These are phyloP conservation scores for Colletotrichum magnum DNA, from an alignment of 2,329 filamentous ascomycete genomes.

Conservation along the genomic window DNA sequence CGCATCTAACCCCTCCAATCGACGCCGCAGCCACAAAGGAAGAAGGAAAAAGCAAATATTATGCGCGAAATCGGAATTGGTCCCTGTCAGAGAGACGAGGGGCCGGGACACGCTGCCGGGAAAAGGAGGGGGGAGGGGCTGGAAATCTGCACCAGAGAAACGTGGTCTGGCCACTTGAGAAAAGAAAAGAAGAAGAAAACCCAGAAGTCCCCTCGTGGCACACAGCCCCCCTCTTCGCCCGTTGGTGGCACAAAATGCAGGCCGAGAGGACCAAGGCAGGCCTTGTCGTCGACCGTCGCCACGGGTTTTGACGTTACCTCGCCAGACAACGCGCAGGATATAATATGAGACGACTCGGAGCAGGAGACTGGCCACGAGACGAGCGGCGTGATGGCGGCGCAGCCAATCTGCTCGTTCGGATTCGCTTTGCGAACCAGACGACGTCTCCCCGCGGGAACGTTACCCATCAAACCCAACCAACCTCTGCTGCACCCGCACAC, in stretches of 20 bases:
- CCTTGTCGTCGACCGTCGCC: neutral
- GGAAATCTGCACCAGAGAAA: conserved; percentile 1
- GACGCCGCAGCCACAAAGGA: conserved; percentile 1
- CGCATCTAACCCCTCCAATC: conserved; percentile 8
- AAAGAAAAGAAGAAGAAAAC: neutral
- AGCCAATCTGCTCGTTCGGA: neutral
- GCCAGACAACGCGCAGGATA: neutral
- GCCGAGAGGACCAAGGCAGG: conserved; percentile 2
- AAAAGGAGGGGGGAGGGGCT: neutral
- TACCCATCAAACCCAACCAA: neutral
- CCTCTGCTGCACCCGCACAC: neutral
- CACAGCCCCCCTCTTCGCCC: neutral
- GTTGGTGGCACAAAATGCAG: conserved; percentile 1
- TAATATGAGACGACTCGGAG: neutral
- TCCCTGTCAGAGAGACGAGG: neutral
- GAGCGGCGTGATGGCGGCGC: neutral
- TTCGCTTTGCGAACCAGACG: neutral
- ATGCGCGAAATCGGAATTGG: conserved; percentile 12
- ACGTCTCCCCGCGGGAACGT: neutral
- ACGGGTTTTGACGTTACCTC: neutral
- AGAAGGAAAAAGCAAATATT: conserved; percentile 8
- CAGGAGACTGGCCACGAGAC: neutral
- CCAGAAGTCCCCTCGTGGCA: conserved; percentile 8
- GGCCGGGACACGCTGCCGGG: conserved; percentile 11
- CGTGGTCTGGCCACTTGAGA: neutral